Base-by-base conservation (phyloP, 495 filamentous ascomycete genomes). In the Cenococcum geophilum region DNA sequence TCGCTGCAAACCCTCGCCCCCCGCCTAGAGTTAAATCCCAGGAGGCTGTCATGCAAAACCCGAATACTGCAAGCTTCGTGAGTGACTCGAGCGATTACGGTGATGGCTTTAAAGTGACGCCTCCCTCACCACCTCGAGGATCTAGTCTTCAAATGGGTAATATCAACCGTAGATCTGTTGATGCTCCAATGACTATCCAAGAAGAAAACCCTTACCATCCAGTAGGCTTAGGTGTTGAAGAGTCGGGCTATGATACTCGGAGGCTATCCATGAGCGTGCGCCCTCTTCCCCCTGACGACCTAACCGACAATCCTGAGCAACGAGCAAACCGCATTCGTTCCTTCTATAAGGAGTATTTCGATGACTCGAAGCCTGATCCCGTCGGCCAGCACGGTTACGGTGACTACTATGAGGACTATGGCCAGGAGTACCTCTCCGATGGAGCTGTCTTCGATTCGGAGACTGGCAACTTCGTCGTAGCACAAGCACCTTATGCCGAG, bases 281-380 rank as follows among this genome's bases (percentile, higher is more conserved):
- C n/a, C 93, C 93, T 48, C 81, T 98, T 36, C 93, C 93, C 4
- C 90, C 91, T 55, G 88, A 92, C 67, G 87, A 89, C 36, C 89
- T 91, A n/a, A 73, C 79, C 32, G 88, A 91, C 64, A 89, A 95
- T 70, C 89, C 93, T 1, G 93, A 97, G 75, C 84, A 92, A 74
- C 84, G 93, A 71, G 93, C 93, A 62, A 97, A 96, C 76, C 83
- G 95, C 22, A 97, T 98, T 64, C 84, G 93, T 66, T 97, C 95
- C 23, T 98, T 98, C 77, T 98, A 98, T 77, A 96, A 96, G 73
- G 93, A 97, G 73, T 97, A 97, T 74, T 98, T 98, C 62, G 93
- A 98, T 57, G 92, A 96, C 23, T 85, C 82, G 20, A 89, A 87
- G 71, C 78, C 78, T 0, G 78, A 76, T 34, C 78, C 78, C 27